phyloP scores from a whole-genome alignment of 2,329 filamentous ascomycete species.

The Curvularia sp. region DNA sequence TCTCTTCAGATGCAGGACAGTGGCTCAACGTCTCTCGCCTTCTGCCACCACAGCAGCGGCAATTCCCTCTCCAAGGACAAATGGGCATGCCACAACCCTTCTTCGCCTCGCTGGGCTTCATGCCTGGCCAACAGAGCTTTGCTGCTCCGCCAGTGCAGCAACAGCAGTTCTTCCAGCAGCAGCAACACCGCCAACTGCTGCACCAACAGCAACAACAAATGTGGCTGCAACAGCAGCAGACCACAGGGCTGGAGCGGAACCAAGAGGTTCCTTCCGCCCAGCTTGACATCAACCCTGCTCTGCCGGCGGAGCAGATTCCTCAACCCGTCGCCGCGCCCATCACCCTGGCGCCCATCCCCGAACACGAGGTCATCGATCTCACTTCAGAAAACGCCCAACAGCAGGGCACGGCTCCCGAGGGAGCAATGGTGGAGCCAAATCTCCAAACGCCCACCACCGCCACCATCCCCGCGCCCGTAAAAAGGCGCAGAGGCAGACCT shows the following conservation, averaged over 20 bases:
- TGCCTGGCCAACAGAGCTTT: neutral
- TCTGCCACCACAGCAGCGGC: neutral
- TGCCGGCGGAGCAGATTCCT: neutral
- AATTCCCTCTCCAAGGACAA: neutral
- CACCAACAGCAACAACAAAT: neutral
- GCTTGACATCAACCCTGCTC: neutral
- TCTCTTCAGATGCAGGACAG: neutral
- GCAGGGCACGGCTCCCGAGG: neutral
- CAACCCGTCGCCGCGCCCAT: neutral
- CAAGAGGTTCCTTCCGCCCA: too few species aligned
- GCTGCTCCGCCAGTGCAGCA: neutral
- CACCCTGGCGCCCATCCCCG: neutral
- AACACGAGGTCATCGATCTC: neutral
- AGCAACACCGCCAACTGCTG: neutral
- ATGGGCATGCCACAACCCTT: constrained; percentile 9
- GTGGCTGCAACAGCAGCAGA: neutral
- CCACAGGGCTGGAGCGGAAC: neutral
- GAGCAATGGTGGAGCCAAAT: neutral
- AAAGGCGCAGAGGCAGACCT: neutral
- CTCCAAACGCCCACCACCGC: neutral
- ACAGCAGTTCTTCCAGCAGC: neutral
- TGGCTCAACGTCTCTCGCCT: neutral
- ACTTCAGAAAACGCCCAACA: neutral
- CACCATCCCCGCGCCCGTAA: neutral
- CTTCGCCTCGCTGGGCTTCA: neutral